A percentile compares a stretch with the other conserved stretches of the same genome.
phyloP scores from a whole-genome alignment of 2,329 filamentous ascomycete genomes.

The Colletotrichum acutatum region DNA sequence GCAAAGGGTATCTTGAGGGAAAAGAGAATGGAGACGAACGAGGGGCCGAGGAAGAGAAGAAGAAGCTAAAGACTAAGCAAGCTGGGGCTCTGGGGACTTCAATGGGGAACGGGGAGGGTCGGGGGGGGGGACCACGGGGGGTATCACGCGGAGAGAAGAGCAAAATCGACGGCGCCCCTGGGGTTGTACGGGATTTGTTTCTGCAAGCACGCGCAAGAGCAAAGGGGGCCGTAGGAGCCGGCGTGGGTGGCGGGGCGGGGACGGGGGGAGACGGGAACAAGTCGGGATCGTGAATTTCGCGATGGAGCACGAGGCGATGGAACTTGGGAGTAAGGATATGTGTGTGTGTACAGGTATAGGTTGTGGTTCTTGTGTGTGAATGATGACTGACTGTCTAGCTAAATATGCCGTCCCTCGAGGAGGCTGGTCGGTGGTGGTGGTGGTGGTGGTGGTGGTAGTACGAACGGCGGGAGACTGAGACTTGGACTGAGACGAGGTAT shows the following conservation, averaged over 20 bases:
- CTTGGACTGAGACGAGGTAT: neutral
- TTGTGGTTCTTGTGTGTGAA: neutral
- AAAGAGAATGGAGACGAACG: neutral
- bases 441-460: neutral
- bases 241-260: conserved; percentile 1
- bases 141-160: conserved; percentile 13
- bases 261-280: conserved; percentile 10
- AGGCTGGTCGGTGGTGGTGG: neutral
- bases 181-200: neutral
- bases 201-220: neutral
- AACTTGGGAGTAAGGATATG: neutral
- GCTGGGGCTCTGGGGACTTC: neutral
- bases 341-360: neutral
- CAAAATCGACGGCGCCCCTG: conserved; percentile 1
- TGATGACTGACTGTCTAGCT: conserved; percentile 22
- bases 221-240: neutral
- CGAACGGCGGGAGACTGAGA: neutral
- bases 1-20: neutral
- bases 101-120: neutral
- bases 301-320: neutral
- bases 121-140: conserved; percentile 8
- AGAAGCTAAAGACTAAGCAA: neutral
- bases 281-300: conserved; percentile 6
- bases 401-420: conserved; percentile 15
- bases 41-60: neutral